Evolutionary conservation across 768 basidiomycete genomes (phyloP), one percentile per base, ranked within the genome.

Genomic region (Hemileccinum rubropunctum): DNA sequence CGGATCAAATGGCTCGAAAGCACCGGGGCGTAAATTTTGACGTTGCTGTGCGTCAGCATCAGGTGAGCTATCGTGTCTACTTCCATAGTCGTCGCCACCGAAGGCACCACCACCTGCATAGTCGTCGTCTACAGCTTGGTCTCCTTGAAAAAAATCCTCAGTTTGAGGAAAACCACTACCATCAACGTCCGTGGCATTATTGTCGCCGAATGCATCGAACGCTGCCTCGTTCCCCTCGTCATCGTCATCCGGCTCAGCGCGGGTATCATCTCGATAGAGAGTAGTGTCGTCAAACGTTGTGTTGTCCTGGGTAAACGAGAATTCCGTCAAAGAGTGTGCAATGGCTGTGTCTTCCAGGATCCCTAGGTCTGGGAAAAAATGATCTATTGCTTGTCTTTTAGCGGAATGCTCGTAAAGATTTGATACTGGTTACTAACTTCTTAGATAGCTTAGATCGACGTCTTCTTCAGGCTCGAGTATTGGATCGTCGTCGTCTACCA

Each of bases 1-100:
- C 8, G 94, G 94, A 67, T 98, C 94, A 63, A 95, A 99, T 2
- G 89, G 83, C 12, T 84, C 80, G 50, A 82, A 81, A 6, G 72
- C 71, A 3, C 80, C 85, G 3, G 72, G 68, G 3, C 66, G 60
- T 28, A 58, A 63, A 28, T 62, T 69, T 23, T 73, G 76, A 18
- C 61, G 74, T 23, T 67, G 70, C 30, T 73, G 76, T 6, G 65
- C 74, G 9, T 71, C 67, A 18, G 71, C 71, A 12, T 68, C 76
- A 23, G 74, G 76, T 17, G 79, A 81, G 2, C 72, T 78, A 43
- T 65, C 61, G 12, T 69, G 68, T 18, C 62, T 68, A 39, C 67
- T 50, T 27, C 70, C 72, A 50, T 73, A 72, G 42, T 76, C 76
- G 32, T 72, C 74, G 8, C 76, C 69, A 42, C 70, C 78, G 44